Conservation (phyloP, 148 eudicot genomes). For the Polygonum maritimum region DNA sequence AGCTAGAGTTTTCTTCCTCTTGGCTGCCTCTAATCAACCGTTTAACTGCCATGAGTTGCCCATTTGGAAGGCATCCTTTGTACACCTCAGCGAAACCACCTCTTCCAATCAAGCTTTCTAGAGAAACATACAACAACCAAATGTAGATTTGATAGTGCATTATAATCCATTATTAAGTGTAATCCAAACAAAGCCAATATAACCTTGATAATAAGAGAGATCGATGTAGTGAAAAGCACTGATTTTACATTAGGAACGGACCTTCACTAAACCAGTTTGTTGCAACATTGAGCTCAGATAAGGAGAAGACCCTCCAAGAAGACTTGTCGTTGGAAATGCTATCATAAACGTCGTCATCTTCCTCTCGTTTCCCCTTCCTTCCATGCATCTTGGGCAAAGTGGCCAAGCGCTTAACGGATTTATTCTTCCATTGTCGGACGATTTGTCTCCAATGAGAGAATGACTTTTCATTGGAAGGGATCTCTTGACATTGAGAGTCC, state of each 20-base stretch:
- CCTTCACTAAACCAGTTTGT: slow-evolving; percentile 59
- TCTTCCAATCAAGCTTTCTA: slow-evolving; percentile 62
- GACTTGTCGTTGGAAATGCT: slow-evolving; percentile 33
- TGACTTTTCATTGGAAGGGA: slow-evolving; percentile 21
- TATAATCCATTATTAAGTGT: background rate
- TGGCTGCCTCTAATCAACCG: slow-evolving; percentile 44
- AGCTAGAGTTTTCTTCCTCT: slow-evolving; percentile 46
- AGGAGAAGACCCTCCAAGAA: slow-evolving; percentile 62
- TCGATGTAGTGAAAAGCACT: too few species aligned
- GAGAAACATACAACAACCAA: background rate
- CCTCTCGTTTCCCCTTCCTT: slow-evolving; percentile 29
- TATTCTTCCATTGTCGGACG: slow-evolving; percentile 45
- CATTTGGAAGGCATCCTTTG: slow-evolving; percentile 51
- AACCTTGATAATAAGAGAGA: too few species aligned
- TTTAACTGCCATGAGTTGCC: slow-evolving; percentile 62
- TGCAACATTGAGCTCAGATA: slow-evolving; percentile 54
- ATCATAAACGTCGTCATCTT: slow-evolving; percentile 15
- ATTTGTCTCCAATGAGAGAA: slow-evolving; percentile 43
- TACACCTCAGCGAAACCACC: slow-evolving; percentile 82
- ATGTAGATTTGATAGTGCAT: background rate
- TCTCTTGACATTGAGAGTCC: slow-evolving; percentile 18
- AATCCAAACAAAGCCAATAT: too few species aligned
- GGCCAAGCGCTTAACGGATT: slow-evolving; percentile 36
- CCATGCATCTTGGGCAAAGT: slow-evolving; percentile 35
- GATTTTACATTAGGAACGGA: slow-evolving; percentile 6